Evolutionary conservation across 768 basidiomycete species (phyloP).

Genomic region (Amanita rimosa): DNA sequence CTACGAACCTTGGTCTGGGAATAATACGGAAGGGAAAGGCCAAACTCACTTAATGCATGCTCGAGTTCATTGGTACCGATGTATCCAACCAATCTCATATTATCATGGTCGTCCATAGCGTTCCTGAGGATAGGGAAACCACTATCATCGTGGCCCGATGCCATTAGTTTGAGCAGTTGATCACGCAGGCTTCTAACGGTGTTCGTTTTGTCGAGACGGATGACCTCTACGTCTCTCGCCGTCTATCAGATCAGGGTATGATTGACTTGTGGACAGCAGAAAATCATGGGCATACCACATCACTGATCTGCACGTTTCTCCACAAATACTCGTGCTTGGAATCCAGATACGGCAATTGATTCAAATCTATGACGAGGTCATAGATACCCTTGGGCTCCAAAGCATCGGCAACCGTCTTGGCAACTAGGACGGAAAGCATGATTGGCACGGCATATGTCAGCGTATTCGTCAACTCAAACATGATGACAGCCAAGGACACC

Average conservation of each 20-base stretch:
- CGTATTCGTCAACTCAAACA: constrained; percentile 89
- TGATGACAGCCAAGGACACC: constrained; percentile 92
- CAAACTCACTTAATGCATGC: constrained; percentile 68
- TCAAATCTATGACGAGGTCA: constrained; percentile 90
- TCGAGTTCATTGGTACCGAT: constrained; percentile 90
- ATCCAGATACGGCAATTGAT: constrained; percentile 88
- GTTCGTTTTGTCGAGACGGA: constrained; percentile 61
- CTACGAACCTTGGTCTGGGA: constrained; percentile 23
- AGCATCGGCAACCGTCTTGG: constrained; percentile 83
- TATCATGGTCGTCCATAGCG: constrained; percentile 27
- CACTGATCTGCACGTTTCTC: constrained; percentile 63
- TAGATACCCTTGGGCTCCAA: constrained; percentile 93
- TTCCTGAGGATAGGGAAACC: constrained; percentile 80
- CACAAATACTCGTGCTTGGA: constrained; percentile 84
- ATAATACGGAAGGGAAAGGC: constrained; percentile 4
- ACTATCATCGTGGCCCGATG: constrained; percentile 56
- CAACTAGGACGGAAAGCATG: constrained; percentile 81
- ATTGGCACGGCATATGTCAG: constrained; percentile 87
- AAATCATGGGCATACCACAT: constrained; percentile 50
- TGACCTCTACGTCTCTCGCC: constrained; percentile 53
- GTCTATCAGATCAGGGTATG: constrained; percentile 30
- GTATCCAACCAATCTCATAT: constrained; percentile 72
- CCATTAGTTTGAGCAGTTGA: constrained; percentile 48
- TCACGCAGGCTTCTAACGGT: constrained; percentile 70
- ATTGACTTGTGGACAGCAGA: background rate